Base-by-base conservation (phyloP, 2,329 filamentous ascomycete species). In the Xylogone sp. region DNA sequence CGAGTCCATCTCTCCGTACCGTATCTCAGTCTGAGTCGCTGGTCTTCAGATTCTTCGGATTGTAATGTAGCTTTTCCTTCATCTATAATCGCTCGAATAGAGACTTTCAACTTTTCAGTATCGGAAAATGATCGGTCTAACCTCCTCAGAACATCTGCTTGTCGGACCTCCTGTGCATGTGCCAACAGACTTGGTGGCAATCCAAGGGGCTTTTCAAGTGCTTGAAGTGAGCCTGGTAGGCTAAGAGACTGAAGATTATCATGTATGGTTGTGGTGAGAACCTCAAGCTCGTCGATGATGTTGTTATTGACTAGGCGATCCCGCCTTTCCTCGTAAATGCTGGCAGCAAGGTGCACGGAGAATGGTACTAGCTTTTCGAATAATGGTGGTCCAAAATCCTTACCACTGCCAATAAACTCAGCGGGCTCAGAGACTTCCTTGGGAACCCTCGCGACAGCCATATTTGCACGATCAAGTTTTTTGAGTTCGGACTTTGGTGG, bases 351-450 rank as follows among this genome's bases (percentile, higher is more conserved):
- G 64, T 99, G 94, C 0, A 97, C 94, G 0, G 92, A 91, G 66
- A 97, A 97, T 0, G 94, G 94, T 0, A 99, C 94, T 1, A 99
- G 78, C 61, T 93, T 94, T 2, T 88, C 83, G 66, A 99, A 97
- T 0, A 99, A 72, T 0, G 91, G 88, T 20, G 84, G 84, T 0
- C 94, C 93, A 61, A 97, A 87, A 52, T 92, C 86, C 13, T 83
- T 83, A 43, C 86, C 81, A 12, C 94, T 87, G 2, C 91, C 90
- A 3, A 99, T 77, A 66, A 88, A 84, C 1, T 89, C 84, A 49
- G 88, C 83, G 0, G 92, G 90, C 52, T 90, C 85, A 0, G 85
- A 83, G 1, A 99, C 82, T 65, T 97, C 89, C 19, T 86, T 85
- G 0, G 94, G 92, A 1, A 90, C 78, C 54, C 86, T 86, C 1